phyloP scores from a whole-genome alignment of 108 stramenopile genomes.

The Fragilaria crotonensis region DNA sequence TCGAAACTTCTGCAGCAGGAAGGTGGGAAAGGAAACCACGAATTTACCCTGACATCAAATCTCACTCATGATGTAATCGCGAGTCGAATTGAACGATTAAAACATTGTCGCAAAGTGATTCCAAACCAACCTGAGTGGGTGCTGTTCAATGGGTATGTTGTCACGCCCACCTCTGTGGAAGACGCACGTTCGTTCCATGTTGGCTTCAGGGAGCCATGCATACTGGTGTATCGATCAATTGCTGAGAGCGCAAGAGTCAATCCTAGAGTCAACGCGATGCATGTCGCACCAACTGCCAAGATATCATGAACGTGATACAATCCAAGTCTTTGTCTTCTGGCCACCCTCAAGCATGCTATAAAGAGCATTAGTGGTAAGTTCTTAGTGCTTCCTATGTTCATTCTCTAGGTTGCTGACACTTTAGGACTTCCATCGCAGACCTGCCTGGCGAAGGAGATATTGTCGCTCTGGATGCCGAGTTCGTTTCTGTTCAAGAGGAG shows the following conservation, averaged over 20 bases:
- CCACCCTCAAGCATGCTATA: slow-evolving; percentile 7
- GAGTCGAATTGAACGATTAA: not conserved
- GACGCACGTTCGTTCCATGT: slow-evolving; percentile 75
- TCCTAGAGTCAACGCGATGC: slow-evolving; percentile 10
- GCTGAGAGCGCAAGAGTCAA: not conserved
- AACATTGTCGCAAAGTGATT: not conserved
- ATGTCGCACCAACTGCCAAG: slow-evolving; percentile 14
- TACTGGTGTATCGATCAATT: slow-evolving; percentile 40
- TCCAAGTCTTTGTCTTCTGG: not conserved
- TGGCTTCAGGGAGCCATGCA: slow-evolving; percentile 68
- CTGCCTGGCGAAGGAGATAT: slow-evolving; percentile 58
- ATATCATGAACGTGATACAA: slow-evolving; percentile 5
- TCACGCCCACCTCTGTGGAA: slow-evolving; percentile 39
- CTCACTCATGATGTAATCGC: not conserved
- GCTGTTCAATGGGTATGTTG: slow-evolving; percentile 74
- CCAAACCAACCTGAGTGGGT: slow-evolving; percentile 41
- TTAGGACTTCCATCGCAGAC: slow-evolving; percentile 2
- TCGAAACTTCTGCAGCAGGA: slow-evolving; percentile 1
- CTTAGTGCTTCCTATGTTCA: not conserved
- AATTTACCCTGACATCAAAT: slow-evolving; percentile 6
- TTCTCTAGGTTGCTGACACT: not conserved
- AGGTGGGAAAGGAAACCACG: not conserved
- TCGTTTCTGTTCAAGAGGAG: slow-evolving; percentile 82
- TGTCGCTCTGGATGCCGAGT: slow-evolving; percentile 88
- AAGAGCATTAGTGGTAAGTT: slow-evolving; percentile 11